A percentile compares a stretch with the other conserved stretches of the same genome.
Conservation (phyloP, 164 flowering plant species). For the Umbellularia californica region DNA sequence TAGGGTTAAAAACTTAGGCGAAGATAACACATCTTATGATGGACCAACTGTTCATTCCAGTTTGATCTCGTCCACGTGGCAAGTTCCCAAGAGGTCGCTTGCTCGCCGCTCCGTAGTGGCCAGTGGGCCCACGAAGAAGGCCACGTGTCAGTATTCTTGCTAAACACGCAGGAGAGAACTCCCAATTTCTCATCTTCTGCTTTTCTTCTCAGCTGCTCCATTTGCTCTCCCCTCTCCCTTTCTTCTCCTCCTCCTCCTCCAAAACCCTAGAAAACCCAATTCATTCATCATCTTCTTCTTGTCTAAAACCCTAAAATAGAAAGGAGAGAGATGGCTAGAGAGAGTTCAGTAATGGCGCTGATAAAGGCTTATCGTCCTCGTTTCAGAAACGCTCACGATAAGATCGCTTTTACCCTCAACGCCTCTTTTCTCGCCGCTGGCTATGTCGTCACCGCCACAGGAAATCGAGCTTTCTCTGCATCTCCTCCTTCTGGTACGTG, state of each 20-base stretch:
- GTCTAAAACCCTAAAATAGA: too few species aligned
- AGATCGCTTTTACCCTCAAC: conserved; percentile 12
- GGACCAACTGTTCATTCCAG: too few species aligned
- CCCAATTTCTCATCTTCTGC: not conserved
- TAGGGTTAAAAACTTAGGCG: too few species aligned
- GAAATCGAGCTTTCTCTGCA: conserved; percentile 6
- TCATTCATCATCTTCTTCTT: not conserved
- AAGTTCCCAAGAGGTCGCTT: too few species aligned
- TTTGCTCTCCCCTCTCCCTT: not conserved
- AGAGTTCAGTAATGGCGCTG: conserved; percentile 14
- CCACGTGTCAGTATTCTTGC: too few species aligned
- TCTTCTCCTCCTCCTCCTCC: not conserved
- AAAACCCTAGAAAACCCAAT: not conserved
- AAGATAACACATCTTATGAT: too few species aligned
- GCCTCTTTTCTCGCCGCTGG: conserved; percentile 18
- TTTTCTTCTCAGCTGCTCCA: not conserved
- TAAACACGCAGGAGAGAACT: too few species aligned
- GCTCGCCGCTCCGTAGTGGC: too few species aligned
- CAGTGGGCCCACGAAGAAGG: too few species aligned
- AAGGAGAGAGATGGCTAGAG: conserved; percentile 10
- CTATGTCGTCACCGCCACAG: conserved; percentile 17
- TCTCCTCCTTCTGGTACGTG: conserved; percentile 9
- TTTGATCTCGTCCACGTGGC: too few species aligned
- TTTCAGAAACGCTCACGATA: conserved; percentile 14
- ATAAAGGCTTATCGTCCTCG: conserved; percentile 18